Conservation (phyloP, 768 basidiomycete genomes). For the Tulasnella sp. region DNA sequence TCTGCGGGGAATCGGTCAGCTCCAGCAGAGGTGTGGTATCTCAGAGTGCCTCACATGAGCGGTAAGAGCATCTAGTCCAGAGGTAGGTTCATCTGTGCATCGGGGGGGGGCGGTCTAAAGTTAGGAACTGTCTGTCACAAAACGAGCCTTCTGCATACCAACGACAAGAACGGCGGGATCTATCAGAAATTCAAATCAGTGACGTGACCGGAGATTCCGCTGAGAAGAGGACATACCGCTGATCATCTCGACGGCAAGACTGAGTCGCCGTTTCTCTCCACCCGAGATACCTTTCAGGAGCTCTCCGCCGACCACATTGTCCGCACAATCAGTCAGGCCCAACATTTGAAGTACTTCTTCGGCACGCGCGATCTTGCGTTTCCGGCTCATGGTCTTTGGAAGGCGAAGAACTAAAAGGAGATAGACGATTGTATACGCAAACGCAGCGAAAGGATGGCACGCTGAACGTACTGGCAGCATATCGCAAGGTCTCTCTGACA, state of each 20-base stretch:
- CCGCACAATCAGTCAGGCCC: conserved; percentile 48
- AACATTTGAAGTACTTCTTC: conserved; percentile 49
- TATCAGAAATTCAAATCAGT: conserved; percentile 34
- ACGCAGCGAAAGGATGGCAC: background rate
- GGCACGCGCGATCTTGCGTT: conserved; percentile 43
- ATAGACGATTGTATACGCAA: background rate
- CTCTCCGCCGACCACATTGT: conserved; percentile 47
- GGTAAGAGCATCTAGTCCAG: conserved; percentile 47
- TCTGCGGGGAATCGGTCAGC: conserved; percentile 32
- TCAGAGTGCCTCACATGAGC: conserved; percentile 34
- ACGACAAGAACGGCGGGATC: conserved; percentile 44
- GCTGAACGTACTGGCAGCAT: conserved; percentile 39
- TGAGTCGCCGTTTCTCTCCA: conserved; percentile 50
- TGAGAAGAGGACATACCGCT: background rate
- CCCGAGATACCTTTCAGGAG: conserved; percentile 47
- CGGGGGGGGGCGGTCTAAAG: background rate
- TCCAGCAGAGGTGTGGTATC: background rate
- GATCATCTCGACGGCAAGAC: conserved; percentile 45
- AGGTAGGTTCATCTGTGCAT: conserved; percentile 34
- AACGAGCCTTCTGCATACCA: conserved; percentile 21
- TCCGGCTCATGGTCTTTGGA: conserved; percentile 38
- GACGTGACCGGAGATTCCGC: background rate
- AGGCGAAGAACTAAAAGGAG: conserved; percentile 37
- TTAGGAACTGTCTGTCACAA: background rate
- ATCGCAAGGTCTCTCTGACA: conserved; percentile 41